Conservation (phyloP, 441 rosid genomes). For the Populus hybrid region DNA sequence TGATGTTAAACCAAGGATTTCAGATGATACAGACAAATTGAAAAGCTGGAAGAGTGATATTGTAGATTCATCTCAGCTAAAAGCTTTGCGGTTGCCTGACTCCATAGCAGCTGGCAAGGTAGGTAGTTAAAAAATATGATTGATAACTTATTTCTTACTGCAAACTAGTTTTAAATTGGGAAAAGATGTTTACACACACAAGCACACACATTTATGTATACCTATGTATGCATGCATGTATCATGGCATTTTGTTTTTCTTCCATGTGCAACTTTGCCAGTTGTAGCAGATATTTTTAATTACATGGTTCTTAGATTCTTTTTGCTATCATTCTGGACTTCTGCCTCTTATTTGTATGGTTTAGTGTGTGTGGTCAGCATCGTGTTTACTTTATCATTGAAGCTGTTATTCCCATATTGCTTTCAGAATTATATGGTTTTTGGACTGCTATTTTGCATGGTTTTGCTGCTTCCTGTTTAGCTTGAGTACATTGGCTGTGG, state of each 20-base stretch:
- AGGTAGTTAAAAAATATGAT: slow-evolving; percentile 7
- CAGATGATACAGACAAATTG: slow-evolving; percentile 38
- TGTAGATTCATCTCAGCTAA: slow-evolving; percentile 38
- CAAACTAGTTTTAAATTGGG: background rate
- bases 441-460: too few species aligned
- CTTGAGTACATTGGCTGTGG: too few species aligned
- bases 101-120: slow-evolving; percentile 38
- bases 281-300: background rate
- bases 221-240: background rate
- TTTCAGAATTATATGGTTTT: too few species aligned
- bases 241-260: background rate
- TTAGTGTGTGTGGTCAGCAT: too few species aligned
- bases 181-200: background rate
- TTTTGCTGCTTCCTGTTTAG: too few species aligned
- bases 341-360: background rate
- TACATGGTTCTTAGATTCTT: background rate
- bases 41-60: slow-evolving; percentile 47
- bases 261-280: background rate
- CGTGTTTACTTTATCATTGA: too few species aligned
- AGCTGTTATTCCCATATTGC: too few species aligned
- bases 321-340: background rate
- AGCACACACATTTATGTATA: too few species aligned
- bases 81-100: slow-evolving; percentile 44
- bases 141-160: background rate
- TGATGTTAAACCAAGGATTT: slow-evolving; percentile 48